Evolutionary conservation across 2,329 filamentous ascomycete species (phyloP).

Genomic region (Dothiorella sarmentorum): DNA sequence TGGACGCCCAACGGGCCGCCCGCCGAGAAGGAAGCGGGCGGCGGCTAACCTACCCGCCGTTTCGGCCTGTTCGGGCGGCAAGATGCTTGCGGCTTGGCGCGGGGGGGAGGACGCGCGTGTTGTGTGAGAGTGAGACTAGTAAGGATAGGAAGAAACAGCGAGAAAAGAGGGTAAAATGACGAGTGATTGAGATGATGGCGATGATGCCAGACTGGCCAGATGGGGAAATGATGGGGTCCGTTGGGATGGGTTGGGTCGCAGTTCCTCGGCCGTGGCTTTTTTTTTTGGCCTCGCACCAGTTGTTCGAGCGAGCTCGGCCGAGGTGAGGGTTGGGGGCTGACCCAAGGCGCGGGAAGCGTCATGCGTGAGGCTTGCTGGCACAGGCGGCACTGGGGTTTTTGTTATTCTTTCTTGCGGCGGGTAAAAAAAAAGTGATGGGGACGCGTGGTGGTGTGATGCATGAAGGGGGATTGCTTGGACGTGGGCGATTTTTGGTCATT

Average conservation of each 20-base stretch:
- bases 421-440: background rate
- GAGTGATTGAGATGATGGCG: background rate
- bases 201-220: background rate
- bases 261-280: background rate
- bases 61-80: background rate
- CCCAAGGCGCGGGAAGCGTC: too few species aligned
- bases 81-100: background rate
- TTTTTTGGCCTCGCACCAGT: too few species aligned
- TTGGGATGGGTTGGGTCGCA: background rate
- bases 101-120: background rate
- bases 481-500: background rate
- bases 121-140: background rate
- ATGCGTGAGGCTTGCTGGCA: too few species aligned
- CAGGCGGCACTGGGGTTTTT: too few species aligned
- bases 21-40: too few species aligned
- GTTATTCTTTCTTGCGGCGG: too few species aligned
- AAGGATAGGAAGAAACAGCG: background rate
- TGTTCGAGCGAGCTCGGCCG: background rate
- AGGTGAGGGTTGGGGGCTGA: background rate
- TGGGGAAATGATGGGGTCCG: conserved; percentile 1
- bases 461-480: too few species aligned
- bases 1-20: background rate
- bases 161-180: background rate
- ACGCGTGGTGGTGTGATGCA: background rate
- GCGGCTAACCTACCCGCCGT: too few species aligned